Evolutionary conservation across 2,329 filamentous ascomycete genomes (phyloP).

Genomic region (Aspergillus niger): DNA sequence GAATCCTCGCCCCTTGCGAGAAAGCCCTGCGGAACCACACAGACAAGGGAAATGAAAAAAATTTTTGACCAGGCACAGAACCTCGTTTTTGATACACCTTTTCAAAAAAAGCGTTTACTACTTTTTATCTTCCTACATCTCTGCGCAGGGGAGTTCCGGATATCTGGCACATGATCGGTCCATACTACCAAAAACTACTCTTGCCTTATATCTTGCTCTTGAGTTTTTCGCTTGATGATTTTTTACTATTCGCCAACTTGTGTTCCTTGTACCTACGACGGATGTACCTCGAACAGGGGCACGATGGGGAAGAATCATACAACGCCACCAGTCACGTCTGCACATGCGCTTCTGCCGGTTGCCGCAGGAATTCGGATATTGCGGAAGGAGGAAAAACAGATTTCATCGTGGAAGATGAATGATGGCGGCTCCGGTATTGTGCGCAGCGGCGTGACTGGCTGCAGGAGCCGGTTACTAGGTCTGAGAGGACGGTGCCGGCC

Average conservation of each 20-base stretch:
- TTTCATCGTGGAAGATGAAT: conserved; percentile 20
- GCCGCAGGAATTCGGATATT: conserved; percentile 18
- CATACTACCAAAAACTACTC: conserved; percentile 33
- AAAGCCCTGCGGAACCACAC: conserved; percentile 58
- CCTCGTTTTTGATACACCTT: conserved; percentile 18
- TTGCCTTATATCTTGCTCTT: conserved; percentile 15
- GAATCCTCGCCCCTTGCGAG: conserved; percentile 46
- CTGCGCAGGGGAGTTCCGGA: conserved; percentile 69
- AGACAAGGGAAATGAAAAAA: conserved; percentile 57
- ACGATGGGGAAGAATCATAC: conserved; percentile 8
- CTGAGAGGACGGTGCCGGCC: neutral
- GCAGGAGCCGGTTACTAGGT: neutral
- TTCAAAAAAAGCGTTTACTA: conserved; percentile 48
- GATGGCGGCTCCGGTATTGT: conserved; percentile 14
- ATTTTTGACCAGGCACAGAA: conserved; percentile 46
- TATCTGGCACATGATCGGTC: conserved; percentile 69
- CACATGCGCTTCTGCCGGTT: conserved; percentile 16
- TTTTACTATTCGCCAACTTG: conserved; percentile 29
- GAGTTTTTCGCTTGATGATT: conserved; percentile 42
- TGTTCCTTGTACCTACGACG: conserved; percentile 30
- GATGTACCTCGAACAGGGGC: conserved; percentile 13
- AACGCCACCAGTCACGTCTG: conserved; percentile 14
- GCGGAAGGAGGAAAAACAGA: conserved; percentile 3
- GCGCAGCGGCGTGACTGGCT: conserved; percentile 12
- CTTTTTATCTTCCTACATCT: neutral